These are phyloP conservation scores for Aureobasidium zeae DNA, from an alignment of 2,329 filamentous ascomycete species.

Conservation along the genomic window DNA sequence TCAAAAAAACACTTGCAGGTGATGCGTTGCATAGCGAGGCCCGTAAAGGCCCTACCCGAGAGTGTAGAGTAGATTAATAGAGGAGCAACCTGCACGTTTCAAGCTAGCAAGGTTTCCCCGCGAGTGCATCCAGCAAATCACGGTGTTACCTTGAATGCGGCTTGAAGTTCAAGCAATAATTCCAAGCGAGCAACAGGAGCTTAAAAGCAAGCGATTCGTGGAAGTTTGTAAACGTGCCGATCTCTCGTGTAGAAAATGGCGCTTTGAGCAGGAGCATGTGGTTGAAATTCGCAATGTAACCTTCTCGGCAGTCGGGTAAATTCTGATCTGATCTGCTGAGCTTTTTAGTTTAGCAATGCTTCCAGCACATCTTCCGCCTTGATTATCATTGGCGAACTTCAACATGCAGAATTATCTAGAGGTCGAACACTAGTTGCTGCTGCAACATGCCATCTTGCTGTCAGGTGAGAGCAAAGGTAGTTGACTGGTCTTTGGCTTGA, in stretches of 20 bases:
- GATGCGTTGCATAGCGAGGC: background rate
- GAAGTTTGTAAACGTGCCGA: background rate
- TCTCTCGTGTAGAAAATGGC: background rate
- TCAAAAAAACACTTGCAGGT: conserved; percentile 3
- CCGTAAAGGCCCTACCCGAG: background rate
- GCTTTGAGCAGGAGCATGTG: background rate
- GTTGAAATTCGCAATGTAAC: background rate
- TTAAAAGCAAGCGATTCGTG: conserved; percentile 9
- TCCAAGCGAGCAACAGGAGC: background rate
- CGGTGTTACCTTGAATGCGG: background rate
- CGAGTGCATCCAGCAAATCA: background rate
- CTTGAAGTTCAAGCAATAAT: background rate
- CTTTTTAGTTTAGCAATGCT: conserved; percentile 1
- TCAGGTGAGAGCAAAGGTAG: background rate
- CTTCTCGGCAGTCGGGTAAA: background rate
- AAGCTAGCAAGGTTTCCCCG: conserved; percentile 11
- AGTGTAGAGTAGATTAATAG: conserved; percentile 7
- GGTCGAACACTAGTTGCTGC: too few species aligned
- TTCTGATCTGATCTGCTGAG: conserved; percentile 3
- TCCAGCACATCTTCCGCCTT: background rate
- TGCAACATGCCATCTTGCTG: too few species aligned
- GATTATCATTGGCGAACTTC: background rate
- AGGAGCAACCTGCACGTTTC: conserved; percentile 2
- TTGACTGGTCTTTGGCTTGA: background rate
- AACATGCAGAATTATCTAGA: background rate